These are phyloP conservation scores for Globisporangium polare DNA, from an alignment of 352 stramenopile species.

Conservation along the genomic window DNA sequence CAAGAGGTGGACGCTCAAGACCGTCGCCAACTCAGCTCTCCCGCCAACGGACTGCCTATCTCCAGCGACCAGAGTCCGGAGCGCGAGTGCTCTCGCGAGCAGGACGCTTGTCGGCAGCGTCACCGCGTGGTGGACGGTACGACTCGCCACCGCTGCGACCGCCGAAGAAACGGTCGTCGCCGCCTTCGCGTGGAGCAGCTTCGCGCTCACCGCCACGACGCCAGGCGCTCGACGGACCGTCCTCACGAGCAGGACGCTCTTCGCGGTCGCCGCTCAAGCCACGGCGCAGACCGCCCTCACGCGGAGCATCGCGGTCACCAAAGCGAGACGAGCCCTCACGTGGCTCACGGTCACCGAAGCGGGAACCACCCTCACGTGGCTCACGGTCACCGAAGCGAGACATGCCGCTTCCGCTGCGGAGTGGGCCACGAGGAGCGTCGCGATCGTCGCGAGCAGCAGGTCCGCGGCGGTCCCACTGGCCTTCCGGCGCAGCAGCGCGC, in stretches of 20 bases:
- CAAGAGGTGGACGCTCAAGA: not conserved
- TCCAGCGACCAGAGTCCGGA: constrained; percentile 63
- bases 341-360: constrained; percentile 38
- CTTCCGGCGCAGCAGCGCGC: constrained; percentile 39
- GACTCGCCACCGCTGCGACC: constrained; percentile 38
- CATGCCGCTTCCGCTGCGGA: constrained; percentile 12
- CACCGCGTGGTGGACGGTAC: constrained; percentile 49
- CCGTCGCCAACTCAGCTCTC: not conserved
- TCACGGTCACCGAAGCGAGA: constrained; percentile 28
- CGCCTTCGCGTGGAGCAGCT: constrained; percentile 21
- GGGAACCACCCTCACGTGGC: constrained; percentile 27
- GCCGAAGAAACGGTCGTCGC: constrained; percentile 51
- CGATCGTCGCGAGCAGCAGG: constrained; percentile 36
- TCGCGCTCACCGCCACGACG: constrained; percentile 29
- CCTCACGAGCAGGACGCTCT: constrained; percentile 20
- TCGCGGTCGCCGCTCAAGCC: constrained; percentile 39
- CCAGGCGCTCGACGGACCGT: constrained; percentile 17
- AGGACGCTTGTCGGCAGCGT: constrained; percentile 16
- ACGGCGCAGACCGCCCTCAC: constrained; percentile 29
- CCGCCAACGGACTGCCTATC: constrained; percentile 26
- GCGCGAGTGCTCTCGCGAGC: constrained; percentile 37
- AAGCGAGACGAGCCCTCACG: constrained; percentile 18
- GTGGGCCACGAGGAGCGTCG: constrained; percentile 18
- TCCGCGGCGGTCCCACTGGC: constrained; percentile 54
- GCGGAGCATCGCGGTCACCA: constrained; percentile 25